These are phyloP conservation scores for Colletotrichum eleusines DNA, from an alignment of 2,329 filamentous ascomycete species.

Conservation along the genomic window DNA sequence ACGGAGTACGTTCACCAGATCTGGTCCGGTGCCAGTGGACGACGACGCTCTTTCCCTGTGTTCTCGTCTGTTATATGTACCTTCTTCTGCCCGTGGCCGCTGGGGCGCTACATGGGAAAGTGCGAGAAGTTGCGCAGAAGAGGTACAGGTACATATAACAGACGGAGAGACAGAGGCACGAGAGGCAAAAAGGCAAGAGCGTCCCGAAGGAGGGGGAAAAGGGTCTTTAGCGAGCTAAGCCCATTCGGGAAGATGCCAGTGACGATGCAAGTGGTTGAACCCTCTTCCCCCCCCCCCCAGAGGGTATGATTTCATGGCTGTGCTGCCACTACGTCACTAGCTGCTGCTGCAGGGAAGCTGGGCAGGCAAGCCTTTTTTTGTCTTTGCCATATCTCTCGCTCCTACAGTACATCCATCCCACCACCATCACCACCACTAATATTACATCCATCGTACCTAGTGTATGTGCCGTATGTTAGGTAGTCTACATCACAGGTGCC, in stretches of 20 bases:
- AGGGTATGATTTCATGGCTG: slow-evolving; percentile 39
- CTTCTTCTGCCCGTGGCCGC: too few species aligned
- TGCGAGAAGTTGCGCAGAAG: too few species aligned
- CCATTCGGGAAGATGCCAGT: slow-evolving; percentile 20
- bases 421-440: neutral
- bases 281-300: slow-evolving; percentile 18
- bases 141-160: neutral
- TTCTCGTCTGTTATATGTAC: too few species aligned
- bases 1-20: neutral
- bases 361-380: slow-evolving; percentile 4
- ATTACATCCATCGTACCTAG: neutral
- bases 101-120: too few species aligned
- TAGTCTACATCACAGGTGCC: slow-evolving; percentile 13
- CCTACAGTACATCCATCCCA: too few species aligned
- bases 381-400: slow-evolving; percentile 12
- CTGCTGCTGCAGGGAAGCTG: slow-evolving; percentile 19
- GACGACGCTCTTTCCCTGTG: neutral
- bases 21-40: neutral
- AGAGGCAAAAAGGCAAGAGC: slow-evolving; percentile 1
- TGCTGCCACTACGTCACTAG: slow-evolving; percentile 32
- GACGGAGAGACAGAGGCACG: neutral
- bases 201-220: neutral
- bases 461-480: too few species aligned
- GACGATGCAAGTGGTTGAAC: slow-evolving; percentile 21
- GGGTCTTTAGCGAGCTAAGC: slow-evolving; percentile 32